Conservation (phyloP, 2,329 filamentous ascomycete species). For the Periconia sp. region DNA sequence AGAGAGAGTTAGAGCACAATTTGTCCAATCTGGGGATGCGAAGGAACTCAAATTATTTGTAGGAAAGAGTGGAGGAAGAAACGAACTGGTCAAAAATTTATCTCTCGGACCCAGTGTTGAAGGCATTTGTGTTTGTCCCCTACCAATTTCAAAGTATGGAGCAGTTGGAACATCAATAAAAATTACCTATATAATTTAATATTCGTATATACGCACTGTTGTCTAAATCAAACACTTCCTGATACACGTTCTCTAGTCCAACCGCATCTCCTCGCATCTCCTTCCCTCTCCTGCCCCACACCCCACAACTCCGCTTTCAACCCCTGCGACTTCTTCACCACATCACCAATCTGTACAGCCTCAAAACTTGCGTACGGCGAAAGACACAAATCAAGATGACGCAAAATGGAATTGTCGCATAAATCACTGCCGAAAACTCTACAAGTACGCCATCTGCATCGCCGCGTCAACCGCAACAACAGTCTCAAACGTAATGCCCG, state of each 20-base stretch:
- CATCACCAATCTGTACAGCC: constrained; percentile 24
- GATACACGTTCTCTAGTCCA: not conserved
- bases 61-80: too few relatives aligned
- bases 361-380: constrained; percentile 24
- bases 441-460: constrained; percentile 44
- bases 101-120: too few relatives aligned
- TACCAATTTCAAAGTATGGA: too few relatives aligned
- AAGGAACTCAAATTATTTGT: too few relatives aligned
- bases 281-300: constrained; percentile 20
- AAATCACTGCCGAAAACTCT: constrained; percentile 25
- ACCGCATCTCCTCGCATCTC: constrained; percentile 11
- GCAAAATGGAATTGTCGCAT: constrained; percentile 29
- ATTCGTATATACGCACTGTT: too few relatives aligned
- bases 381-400: constrained; percentile 22
- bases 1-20: too few relatives aligned
- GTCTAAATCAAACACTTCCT: not conserved
- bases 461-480: constrained; percentile 36
- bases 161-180: too few relatives aligned
- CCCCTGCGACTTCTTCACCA: constrained; percentile 25
- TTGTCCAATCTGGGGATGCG: too few relatives aligned
- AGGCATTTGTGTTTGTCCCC: too few relatives aligned
- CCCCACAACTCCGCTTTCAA: constrained; percentile 13
- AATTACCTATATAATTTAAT: too few relatives aligned
- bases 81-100: too few relatives aligned
- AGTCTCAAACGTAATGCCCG: constrained; percentile 27